Percentiles rank a stretch among this genome's conserved stretches.
Evolutionary conservation across 495 filamentous ascomycete species (phyloP).

Genomic region (Cercophora samala): DNA sequence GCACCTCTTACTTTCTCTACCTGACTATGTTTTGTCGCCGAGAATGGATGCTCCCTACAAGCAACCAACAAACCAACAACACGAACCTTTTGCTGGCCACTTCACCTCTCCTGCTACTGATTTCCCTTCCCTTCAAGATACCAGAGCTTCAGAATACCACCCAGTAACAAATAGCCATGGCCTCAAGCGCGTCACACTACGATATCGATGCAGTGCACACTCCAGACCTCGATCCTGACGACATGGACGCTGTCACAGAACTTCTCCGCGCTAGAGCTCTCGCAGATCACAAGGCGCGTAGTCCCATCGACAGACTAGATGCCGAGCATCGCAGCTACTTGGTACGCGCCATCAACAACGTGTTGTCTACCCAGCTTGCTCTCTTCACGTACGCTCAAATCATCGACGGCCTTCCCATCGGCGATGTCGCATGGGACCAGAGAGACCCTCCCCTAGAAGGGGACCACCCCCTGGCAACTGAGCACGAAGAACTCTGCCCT

Average conservation of each 20-base stretch:
- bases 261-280: constrained; percentile 6
- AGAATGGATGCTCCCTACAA: too few species aligned
- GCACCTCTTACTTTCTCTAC: too few species aligned
- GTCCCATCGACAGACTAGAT: constrained; percentile 16
- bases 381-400: constrained; percentile 34
- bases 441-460: background rate
- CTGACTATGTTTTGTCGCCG: too few species aligned
- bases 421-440: constrained; percentile 22
- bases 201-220: too few species aligned
- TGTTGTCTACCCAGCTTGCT: constrained; percentile 27
- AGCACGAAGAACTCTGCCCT: constrained; percentile 24
- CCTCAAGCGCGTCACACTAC: too few species aligned
- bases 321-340: constrained; percentile 15
- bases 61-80: too few species aligned
- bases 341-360: constrained; percentile 19
- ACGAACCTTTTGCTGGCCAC: too few species aligned
- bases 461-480: constrained; percentile 17
- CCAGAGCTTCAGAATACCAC: too few species aligned
- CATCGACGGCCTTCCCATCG: constrained; percentile 32
- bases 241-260: background rate
- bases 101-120: too few species aligned
- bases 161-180: too few species aligned
- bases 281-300: constrained; percentile 7
- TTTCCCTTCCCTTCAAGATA: too few species aligned
- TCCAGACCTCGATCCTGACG: background rate